Base-by-base conservation (phyloP, 495 filamentous ascomycete species). In the Talaromyces liani region DNA sequence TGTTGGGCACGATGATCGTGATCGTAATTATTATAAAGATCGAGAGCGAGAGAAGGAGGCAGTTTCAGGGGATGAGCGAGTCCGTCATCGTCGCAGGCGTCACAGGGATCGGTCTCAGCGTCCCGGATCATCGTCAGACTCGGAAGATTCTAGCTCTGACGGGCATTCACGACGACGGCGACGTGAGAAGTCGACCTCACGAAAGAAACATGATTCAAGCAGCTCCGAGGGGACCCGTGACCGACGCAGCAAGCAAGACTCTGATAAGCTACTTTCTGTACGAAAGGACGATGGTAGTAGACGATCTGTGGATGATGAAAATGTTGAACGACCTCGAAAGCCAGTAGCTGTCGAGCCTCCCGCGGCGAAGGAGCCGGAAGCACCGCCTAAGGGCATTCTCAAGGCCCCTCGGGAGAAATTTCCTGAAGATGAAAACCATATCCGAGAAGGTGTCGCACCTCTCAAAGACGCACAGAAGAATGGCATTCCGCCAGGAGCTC, bases 371-470 rank as follows among this genome's bases (percentile, higher is more conserved):
- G 78, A 79, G 36, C 61, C 69, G 5, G 78, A 81, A 57, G 49
- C 65, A 6, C 66, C 73, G 10, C 84, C 87, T n/a, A 91, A 87
- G 70, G 80, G 87, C 6, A 91, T 90, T 47, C 77, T 96, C 12
- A 91, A 91, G 71, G 75, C 82, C 39, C 91, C 91, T 0, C 85
- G 82, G 3, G 79, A 82, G 24, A 87, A 87, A 65, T 96, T 95
- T 72, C 91, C 91, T 0, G 91, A 94, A 67, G 85, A 95, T 33
- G 81, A 84, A 0, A 84, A 88, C 59, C 85, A 88, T 1, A 83
- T 93, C n/a, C 79, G 91, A 27, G 91, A 95, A 69, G 91, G 91
- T n/a, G 91, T 94, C 14, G 90, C 91, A 4, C 91, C 91, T 16
- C 82, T 92, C 69, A 94, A 93, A 73, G 90, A 92, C 60, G 86